These are phyloP conservation scores for Diaporthe destruens DNA, from an alignment of 2,329 filamentous ascomycete genomes.

Conservation along the genomic window DNA sequence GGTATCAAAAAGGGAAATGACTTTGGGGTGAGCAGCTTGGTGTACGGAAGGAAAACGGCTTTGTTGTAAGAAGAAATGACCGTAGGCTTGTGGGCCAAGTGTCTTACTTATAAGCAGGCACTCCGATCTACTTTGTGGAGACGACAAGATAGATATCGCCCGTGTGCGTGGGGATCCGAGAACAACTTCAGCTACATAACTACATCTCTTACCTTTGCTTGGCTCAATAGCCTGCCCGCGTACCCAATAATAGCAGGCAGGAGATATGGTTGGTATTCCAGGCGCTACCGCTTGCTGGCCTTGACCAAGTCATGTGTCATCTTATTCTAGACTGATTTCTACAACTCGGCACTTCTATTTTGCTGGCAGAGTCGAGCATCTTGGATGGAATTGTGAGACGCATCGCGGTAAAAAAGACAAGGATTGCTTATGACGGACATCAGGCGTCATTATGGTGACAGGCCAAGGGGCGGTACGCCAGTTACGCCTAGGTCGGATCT, in stretches of 20 bases:
- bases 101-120: not conserved
- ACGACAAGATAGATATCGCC: not conserved
- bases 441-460: conserved; percentile 13
- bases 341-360: conserved; percentile 9
- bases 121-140: conserved; percentile 1
- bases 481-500: conserved; percentile 11
- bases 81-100: not conserved
- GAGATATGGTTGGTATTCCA: not conserved
- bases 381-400: conserved; percentile 25
- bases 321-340: not conserved
- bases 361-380: not conserved
- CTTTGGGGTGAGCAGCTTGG: not conserved
- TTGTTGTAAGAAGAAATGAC: not conserved
- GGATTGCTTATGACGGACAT: conserved; percentile 19
- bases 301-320: conserved; percentile 33
- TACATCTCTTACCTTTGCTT: not conserved
- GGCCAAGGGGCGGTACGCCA: conserved; percentile 6
- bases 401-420: not conserved
- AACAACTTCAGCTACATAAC: not conserved
- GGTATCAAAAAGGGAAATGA: not conserved
- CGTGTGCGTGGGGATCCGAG: not conserved
- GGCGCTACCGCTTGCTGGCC: not conserved
- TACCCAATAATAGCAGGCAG: conserved; percentile 1
- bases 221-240: not conserved
- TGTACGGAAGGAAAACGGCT: too few species aligned